Evolutionary conservation across 2,329 filamentous ascomycete genomes (phyloP).

Genomic region (Exutisphaerella laricina): DNA sequence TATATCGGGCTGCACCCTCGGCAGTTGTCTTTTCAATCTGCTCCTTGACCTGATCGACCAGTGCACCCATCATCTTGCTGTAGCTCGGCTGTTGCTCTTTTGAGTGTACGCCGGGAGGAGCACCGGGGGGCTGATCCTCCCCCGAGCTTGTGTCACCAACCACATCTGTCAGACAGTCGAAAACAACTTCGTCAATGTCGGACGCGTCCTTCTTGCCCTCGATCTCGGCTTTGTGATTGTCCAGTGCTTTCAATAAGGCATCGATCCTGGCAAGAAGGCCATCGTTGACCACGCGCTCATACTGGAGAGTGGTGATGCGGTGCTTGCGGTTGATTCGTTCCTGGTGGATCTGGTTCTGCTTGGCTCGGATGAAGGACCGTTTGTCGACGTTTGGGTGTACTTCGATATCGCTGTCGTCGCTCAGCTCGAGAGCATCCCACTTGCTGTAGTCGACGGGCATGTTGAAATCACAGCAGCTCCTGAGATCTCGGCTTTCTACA

Average conservation of each 20-base stretch:
- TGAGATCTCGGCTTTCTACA: not conserved
- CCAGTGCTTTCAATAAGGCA: constrained; percentile 66
- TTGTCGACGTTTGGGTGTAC: constrained; percentile 99
- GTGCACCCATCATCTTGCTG: constrained; percentile 96
- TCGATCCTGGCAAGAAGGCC: constrained; percentile 81
- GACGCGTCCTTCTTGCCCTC: constrained; percentile 54
- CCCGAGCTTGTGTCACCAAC: constrained; percentile 59
- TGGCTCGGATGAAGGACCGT: constrained; percentile 94
- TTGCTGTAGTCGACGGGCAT: constrained; percentile 67
- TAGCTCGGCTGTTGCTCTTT: constrained; percentile 75
- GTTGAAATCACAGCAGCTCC: not conserved
- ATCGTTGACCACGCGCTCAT: constrained; percentile 90
- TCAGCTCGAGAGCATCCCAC: constrained; percentile 89
- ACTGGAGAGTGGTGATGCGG: constrained; percentile 86
- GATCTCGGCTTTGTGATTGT: constrained; percentile 58
- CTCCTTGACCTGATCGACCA: constrained; percentile 89
- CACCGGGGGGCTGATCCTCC: constrained; percentile 68
- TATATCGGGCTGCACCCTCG: constrained; percentile 53
- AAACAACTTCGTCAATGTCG: constrained; percentile 75
- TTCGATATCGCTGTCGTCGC: constrained; percentile 96
- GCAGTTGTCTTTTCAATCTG: constrained; percentile 67
- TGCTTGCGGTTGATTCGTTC: constrained; percentile 79
- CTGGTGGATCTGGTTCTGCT: constrained; percentile 94
- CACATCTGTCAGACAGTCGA: constrained; percentile 76
- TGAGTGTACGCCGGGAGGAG: constrained; percentile 73